Base-by-base conservation (phyloP, 1,139 yeast genomes). In the Yamadazyma sp. region DNA sequence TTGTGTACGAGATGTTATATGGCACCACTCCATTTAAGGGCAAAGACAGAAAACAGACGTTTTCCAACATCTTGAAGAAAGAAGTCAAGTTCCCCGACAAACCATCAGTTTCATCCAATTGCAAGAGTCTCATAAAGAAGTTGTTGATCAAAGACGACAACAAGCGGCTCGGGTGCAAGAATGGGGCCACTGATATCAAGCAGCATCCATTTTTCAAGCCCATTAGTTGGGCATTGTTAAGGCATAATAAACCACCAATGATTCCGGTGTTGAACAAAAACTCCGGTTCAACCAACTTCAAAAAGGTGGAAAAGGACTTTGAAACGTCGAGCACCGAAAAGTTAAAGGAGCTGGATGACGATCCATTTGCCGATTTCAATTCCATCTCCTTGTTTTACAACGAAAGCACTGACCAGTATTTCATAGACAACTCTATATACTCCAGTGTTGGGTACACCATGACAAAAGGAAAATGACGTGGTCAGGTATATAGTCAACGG, bases 21-120 rank as follows among this genome's bases (percentile, higher is more conserved):
- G 97, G 97, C 1, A 86, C 89, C 8, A 92, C 98, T 0, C 98
- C 98, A 1, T 92, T 92, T 65, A 92, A 92, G 62, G 98, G 98
- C 6, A 70, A 78, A 33, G 88, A 82, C 49, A 75, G 97, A 34
- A 89, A 89, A 55, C 82, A 82, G 50, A 92, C 98, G 0, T 92
- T 92, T 62, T 82, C 94, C 31, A 88, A 88, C 51, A 80, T 92
- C 39, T 67, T 92, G 54, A 88, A 88, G 55, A 80, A 80, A 42
- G 97, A 92, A 26, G 92, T 89, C 18, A 69, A 75, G 25, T 94
- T 90, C 56, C 43, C 77, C 79, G 29, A 86, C 39, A 38, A 42
- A 29, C 62, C 65, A 6, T 31, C 33, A 8, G 70, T 87, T 1
- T 76, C 95, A 2, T 82, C 89, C 33, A 71, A 70, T 46, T 89